These are phyloP conservation scores for Alternaria postmessia DNA, from an alignment of 2,329 filamentous ascomycete genomes.

Conservation along the genomic window DNA sequence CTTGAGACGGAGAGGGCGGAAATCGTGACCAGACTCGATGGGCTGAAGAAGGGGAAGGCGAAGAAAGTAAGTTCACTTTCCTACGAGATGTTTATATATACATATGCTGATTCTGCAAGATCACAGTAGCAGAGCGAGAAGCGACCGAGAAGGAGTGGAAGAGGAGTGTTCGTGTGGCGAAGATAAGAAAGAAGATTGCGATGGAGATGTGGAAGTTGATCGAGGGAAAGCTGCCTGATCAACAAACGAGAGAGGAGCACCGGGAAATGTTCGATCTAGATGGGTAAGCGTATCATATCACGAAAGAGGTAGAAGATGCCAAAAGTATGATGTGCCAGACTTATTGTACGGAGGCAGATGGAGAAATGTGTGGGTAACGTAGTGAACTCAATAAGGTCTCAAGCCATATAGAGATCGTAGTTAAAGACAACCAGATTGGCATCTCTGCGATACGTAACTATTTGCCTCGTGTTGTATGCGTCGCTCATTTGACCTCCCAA, in stretches of 20 bases:
- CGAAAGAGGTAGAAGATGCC: background rate
- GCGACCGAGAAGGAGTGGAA: conserved; percentile 57
- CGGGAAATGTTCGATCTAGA: conserved; percentile 56
- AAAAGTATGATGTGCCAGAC: background rate
- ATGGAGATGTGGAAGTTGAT: conserved; percentile 61
- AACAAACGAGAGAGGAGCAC: conserved; percentile 57
- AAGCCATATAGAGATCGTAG: background rate
- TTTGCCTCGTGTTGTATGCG: background rate
- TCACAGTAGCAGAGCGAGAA: conserved; percentile 56
- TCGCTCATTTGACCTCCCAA: background rate
- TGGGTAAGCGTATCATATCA: conserved; percentile 27
- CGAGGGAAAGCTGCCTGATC: conserved; percentile 58
- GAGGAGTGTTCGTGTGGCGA: conserved; percentile 52
- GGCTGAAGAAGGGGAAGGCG: conserved; percentile 51
- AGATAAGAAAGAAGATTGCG: conserved; percentile 58
- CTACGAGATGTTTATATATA: background rate
- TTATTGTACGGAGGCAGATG: background rate
- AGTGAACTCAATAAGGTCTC: background rate
- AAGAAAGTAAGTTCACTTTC: conserved; percentile 53
- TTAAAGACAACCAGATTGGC: background rate
- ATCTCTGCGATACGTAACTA: background rate
- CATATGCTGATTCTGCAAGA: background rate
- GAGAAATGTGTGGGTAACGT: background rate
- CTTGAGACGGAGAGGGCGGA: conserved; percentile 57
- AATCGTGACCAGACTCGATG: conserved; percentile 53